Conservation (phyloP, 768 basidiomycete species). For the Suillus alpinus region DNA sequence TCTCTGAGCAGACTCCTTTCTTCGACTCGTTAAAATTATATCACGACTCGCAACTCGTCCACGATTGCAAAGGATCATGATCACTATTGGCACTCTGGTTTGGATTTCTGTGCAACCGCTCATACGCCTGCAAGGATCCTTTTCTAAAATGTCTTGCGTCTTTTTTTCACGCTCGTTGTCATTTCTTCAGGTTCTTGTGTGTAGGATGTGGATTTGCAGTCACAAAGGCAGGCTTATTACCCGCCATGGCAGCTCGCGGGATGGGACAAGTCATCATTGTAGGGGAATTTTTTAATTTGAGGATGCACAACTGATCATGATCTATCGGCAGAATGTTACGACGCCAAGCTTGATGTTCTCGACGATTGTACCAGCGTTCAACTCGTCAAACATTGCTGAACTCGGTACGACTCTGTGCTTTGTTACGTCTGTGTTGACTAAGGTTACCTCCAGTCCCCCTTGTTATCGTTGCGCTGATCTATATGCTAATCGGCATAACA, state of each 20-base stretch:
- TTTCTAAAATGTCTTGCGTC: constrained; percentile 6
- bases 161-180: constrained; percentile 4
- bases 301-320: constrained; percentile 6
- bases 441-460: constrained; percentile 51
- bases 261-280: constrained; percentile 62
- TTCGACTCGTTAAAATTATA: not conserved
- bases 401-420: constrained; percentile 40
- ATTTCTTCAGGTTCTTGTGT: constrained; percentile 45
- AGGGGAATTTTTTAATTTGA: constrained; percentile 2
- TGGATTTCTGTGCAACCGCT: constrained; percentile 64
- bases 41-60: not conserved
- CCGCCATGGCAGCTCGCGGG: constrained; percentile 54
- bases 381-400: constrained; percentile 49
- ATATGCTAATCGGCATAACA: constrained; percentile 52
- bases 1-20: not conserved
- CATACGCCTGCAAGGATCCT: constrained; percentile 48
- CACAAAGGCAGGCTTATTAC: constrained; percentile 60
- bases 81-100: constrained; percentile 45
- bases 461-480: constrained; percentile 56
- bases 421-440: not conserved
- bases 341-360: constrained; percentile 65
- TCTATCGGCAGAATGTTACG: not conserved
- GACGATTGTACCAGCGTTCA: constrained; percentile 67
- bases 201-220: constrained; percentile 53
- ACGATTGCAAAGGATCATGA: constrained; percentile 12